phyloP scores from a whole-genome alignment of 371 early-diverging fungal genomes.

The Encephalitozoon intestinalis region DNA sequence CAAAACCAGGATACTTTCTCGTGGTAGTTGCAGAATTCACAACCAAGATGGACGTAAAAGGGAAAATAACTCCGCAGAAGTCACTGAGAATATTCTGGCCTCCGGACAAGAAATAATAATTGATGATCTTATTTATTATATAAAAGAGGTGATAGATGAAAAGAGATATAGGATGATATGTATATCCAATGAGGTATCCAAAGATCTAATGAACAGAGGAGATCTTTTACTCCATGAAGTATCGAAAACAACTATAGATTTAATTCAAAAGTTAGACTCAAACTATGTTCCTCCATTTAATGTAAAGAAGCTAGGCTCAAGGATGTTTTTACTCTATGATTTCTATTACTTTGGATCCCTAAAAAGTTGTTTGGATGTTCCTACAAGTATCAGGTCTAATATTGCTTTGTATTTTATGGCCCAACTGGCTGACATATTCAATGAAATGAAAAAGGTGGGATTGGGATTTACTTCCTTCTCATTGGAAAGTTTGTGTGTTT shows the following conservation, averaged over 20 bases:
- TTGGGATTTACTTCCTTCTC: background rate
- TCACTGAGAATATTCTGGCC: background rate
- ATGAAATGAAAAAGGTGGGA: background rate
- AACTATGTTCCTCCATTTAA: background rate
- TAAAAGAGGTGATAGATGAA: background rate
- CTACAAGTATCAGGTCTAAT: background rate
- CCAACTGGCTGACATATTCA: background rate
- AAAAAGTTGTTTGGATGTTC: background rate
- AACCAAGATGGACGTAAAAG: background rate
- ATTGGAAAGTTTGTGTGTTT: background rate
- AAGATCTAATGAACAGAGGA: background rate
- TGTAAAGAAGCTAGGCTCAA: background rate
- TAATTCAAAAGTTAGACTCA: background rate
- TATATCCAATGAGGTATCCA: background rate
- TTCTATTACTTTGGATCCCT: background rate
- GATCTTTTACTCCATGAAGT: background rate
- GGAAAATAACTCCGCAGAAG: background rate
- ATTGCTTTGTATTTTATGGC: background rate
- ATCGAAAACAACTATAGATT: background rate
- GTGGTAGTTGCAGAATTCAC: background rate
- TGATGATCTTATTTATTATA: background rate
- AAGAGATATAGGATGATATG: background rate
- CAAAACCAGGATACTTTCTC: background rate
- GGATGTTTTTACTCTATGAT: background rate
- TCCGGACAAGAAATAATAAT: background rate